Conservation (phyloP, 1,284 basidiomycete species). For the Golubevia pallescens region DNA sequence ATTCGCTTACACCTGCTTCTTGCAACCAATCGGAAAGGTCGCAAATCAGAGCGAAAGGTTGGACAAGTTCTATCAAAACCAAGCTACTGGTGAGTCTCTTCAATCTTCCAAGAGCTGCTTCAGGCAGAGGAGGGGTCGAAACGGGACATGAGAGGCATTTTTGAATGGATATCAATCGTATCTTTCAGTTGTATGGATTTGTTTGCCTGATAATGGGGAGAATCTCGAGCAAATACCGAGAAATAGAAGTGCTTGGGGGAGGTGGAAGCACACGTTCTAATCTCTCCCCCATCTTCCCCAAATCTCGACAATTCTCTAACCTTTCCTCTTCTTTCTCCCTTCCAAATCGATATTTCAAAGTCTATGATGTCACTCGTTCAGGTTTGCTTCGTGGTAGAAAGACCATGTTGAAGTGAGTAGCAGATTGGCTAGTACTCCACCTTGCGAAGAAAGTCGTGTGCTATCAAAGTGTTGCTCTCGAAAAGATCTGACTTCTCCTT, state of each 20-base stretch:
- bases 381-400: slow-evolving; percentile 56
- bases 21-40: slow-evolving; percentile 60
- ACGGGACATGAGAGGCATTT: background rate
- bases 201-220: no score
- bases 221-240: no score
- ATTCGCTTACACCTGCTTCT: slow-evolving; percentile 62
- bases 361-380: slow-evolving; percentile 59
- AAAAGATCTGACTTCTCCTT: background rate
- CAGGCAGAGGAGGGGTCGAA: no score
- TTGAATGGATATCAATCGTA: background rate
- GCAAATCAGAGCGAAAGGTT: slow-evolving; percentile 57
- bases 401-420: slow-evolving; percentile 59
- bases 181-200: background rate
- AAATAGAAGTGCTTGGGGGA: background rate
- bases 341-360: slow-evolving; percentile 11
- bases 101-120: background rate
- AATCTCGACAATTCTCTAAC: no score
- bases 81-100: slow-evolving; percentile 42
- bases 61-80: slow-evolving; percentile 58
- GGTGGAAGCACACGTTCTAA: background rate
- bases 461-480: background rate
- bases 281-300: background rate
- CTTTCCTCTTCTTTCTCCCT: background rate
- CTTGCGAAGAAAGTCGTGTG: background rate
- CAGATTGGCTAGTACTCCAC: background rate